phyloP scores from a whole-genome alignment of 164 flowering plant species.

The Santalum album region DNA sequence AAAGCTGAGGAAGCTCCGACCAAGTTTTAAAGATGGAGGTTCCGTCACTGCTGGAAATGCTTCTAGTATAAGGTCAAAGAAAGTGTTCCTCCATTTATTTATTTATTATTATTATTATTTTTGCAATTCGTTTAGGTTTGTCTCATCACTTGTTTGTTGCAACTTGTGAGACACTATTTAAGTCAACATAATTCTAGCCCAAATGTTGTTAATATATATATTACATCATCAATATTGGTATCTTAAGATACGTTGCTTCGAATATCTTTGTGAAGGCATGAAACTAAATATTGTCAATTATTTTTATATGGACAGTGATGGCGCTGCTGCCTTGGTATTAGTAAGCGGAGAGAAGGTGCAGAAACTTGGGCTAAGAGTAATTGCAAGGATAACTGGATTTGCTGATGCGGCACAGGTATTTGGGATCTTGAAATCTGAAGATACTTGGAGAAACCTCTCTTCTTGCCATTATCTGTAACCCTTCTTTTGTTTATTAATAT shows the following conservation, averaged over 20 bases:
- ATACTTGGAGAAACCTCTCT: background rate
- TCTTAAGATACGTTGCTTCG: too few species aligned
- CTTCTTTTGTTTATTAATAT: background rate
- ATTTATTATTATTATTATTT: too few species aligned
- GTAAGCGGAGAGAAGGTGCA: slow-evolving; percentile 80
- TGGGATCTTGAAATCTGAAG: background rate
- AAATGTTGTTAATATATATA: too few species aligned
- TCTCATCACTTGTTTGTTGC: too few species aligned
- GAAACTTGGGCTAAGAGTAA: slow-evolving; percentile 64
- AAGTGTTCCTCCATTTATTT: too few species aligned
- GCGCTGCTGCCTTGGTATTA: slow-evolving; percentile 87
- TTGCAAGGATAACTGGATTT: slow-evolving; percentile 69
- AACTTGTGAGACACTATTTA: too few species aligned
- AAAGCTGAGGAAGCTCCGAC: slow-evolving; percentile 1
- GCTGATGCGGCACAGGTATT: slow-evolving; percentile 97
- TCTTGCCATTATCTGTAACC: background rate
- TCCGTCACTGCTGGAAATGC: slow-evolving; percentile 4
- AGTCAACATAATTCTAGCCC: too few species aligned
- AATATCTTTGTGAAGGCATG: too few species aligned
- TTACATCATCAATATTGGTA: too few species aligned
- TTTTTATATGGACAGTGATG: slow-evolving; percentile 43
- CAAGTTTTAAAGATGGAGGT: slow-evolving; percentile 5
- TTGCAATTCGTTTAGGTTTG: too few species aligned
- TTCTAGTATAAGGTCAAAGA: background rate
- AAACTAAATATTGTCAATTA: too few species aligned